Conservation (phyloP, 2,329 filamentous ascomycete genomes). For the Sclerotinia glacialis region DNA sequence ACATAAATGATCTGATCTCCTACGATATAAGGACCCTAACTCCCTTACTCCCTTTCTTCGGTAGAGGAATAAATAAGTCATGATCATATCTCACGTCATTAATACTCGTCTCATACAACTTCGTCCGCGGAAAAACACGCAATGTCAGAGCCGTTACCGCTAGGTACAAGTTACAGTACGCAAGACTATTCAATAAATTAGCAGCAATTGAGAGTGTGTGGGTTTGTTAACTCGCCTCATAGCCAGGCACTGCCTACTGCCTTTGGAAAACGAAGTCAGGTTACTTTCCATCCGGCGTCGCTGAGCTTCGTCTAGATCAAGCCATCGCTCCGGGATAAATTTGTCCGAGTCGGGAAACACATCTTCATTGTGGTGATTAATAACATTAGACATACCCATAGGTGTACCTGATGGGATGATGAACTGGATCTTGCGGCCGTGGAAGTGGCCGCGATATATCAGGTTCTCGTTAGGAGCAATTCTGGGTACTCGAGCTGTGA, state of each 20-base stretch:
- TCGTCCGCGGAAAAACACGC: neutral
- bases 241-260: slow-evolving; percentile 23
- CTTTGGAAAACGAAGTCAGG: slow-evolving; percentile 38
- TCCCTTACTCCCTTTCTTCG: neutral
- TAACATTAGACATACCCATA: slow-evolving; percentile 37
- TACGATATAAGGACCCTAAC: neutral
- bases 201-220: neutral
- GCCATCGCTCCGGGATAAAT: slow-evolving; percentile 43
- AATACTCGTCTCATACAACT: neutral
- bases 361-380: slow-evolving; percentile 38
- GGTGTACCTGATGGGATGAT: neutral
- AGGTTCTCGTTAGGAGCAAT: slow-evolving; percentile 25
- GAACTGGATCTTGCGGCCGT: neutral
- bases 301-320: neutral
- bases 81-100: neutral
- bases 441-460: neutral
- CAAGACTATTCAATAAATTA: slow-evolving; percentile 2
- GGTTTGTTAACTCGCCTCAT: slow-evolving; percentile 16
- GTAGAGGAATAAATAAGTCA: neutral
- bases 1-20: neutral
- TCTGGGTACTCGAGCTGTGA: slow-evolving; percentile 34
- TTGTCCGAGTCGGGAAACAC: slow-evolving; percentile 39
- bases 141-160: no score
- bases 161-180: neutral
- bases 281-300: slow-evolving; percentile 35